These are phyloP conservation scores for Aristolochia contorta DNA, from an alignment of 164 flowering plant species.

Conservation along the genomic window DNA sequence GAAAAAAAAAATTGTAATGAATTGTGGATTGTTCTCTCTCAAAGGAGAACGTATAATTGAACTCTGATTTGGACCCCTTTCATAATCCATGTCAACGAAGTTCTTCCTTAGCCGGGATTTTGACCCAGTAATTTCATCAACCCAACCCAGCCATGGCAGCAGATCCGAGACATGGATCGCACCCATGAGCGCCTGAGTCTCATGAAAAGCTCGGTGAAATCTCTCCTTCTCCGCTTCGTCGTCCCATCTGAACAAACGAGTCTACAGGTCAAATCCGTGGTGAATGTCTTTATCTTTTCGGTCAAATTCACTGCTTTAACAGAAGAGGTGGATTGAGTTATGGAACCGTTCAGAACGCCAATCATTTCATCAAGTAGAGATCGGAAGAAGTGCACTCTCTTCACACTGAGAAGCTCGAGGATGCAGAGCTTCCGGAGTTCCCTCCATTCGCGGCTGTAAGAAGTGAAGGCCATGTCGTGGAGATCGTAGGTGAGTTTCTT, in stretches of 20 bases:
- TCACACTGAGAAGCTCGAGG: conserved; percentile 17
- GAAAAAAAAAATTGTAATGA: too few species aligned
- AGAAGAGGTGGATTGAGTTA: not conserved
- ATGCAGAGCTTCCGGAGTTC: conserved; percentile 15
- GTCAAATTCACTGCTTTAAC: not conserved
- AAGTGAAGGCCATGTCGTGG: conserved; percentile 15
- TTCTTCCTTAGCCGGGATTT: not conserved
- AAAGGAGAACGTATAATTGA: too few species aligned
- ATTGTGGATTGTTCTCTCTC: too few species aligned
- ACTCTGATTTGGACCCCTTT: too few species aligned
- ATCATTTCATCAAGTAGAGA: not conserved
- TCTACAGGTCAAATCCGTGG: not conserved
- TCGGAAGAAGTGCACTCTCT: not conserved
- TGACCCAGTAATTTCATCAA: not conserved
- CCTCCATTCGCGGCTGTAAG: conserved; percentile 25
- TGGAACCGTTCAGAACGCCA: not conserved
- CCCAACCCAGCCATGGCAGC: conserved; percentile 2
- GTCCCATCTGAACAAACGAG: not conserved
- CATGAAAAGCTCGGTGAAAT: not conserved
- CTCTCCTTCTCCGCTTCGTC: not conserved
- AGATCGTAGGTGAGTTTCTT: conserved; percentile 9
- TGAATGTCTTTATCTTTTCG: not conserved
- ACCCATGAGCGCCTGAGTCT: not conserved
- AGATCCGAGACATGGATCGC: not conserved
- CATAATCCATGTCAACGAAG: too few species aligned